These are phyloP conservation scores for Diutina neorugosa DNA, from an alignment of 1,139 yeast genomes.

Conservation along the genomic window DNA sequence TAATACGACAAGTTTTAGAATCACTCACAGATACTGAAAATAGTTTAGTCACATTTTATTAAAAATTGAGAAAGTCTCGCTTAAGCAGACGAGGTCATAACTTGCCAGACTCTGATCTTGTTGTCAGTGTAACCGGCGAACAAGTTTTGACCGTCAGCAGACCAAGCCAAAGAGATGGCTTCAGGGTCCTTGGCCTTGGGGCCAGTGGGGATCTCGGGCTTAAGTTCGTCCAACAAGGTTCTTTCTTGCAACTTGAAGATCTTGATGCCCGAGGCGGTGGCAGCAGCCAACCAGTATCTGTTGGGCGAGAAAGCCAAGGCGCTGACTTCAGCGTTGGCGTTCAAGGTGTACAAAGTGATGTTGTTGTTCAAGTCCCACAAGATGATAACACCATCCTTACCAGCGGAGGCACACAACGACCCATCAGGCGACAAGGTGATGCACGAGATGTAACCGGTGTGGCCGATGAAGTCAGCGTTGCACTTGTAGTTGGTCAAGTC, in stretches of 20 bases:
- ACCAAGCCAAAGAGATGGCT: constrained; percentile 98
- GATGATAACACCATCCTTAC: constrained; percentile 98
- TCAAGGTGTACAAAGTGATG: constrained; percentile 86
- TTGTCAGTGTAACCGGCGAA: constrained; percentile 99
- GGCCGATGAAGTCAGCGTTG: constrained; percentile 97
- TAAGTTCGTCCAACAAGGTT: constrained; percentile 92
- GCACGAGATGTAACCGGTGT: constrained; percentile 97
- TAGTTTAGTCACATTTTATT: background rate
- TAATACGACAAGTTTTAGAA: background rate
- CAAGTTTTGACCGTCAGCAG: constrained; percentile 99
- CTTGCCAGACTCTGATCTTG: constrained; percentile 99
- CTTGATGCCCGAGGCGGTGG: constrained; percentile 96
- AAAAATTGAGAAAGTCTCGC: background rate
- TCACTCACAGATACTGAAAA: background rate
- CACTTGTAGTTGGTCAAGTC: constrained; percentile 78
- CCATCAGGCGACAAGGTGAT: constrained; percentile 99
- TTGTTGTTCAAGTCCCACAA: constrained; percentile 94
- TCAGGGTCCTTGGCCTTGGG: constrained; percentile 96
- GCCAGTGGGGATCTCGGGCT: constrained; percentile 91
- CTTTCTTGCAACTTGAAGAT: constrained; percentile 97
- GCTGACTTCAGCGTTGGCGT: constrained; percentile 94
- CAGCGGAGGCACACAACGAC: constrained; percentile 98
- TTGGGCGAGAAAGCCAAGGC: constrained; percentile 99
- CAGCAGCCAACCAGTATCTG: constrained; percentile 99
- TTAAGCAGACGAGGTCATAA: constrained; percentile 78